A percentile compares a stretch with the other conserved stretches of the same genome.
Evolutionary conservation across 148 eudicot species (phyloP).

Genomic region (Beta vulgaris): DNA sequence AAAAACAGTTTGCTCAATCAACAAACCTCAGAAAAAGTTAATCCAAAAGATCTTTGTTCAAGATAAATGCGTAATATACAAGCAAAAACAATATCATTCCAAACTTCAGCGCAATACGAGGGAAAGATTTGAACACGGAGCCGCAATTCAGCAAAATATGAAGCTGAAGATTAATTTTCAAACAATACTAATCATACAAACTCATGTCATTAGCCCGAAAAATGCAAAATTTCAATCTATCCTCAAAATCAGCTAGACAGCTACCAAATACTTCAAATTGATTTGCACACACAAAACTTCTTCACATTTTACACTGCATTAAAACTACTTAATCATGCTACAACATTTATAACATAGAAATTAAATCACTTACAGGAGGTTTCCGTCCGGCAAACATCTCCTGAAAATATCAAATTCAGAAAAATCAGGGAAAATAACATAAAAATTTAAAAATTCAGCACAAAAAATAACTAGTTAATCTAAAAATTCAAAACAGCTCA

Average conservation of each 20-base stretch:
- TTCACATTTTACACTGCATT: neutral
- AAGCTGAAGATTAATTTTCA: neutral
- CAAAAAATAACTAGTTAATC: neutral
- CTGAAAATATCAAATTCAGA: slow-evolving; percentile 34
- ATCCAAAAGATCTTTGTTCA: neutral
- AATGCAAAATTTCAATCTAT: neutral
- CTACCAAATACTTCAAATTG: neutral
- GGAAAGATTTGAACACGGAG: neutral
- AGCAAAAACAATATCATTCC: neutral
- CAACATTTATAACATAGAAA: neutral
- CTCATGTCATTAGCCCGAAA: neutral
- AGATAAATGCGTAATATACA: neutral
- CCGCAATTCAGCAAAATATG: no score
- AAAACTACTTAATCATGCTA: neutral
- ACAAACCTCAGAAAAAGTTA: neutral
- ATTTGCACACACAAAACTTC: neutral
- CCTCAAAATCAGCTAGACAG: neutral
- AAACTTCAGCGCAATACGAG: neutral
- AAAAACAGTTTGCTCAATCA: neutral
- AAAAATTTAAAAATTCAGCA: neutral
- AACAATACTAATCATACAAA: neutral
- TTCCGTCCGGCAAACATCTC: slow-evolving; percentile 65
- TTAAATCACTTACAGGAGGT: slow-evolving; percentile 57
- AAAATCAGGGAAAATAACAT: neutral
- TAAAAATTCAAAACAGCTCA: no score